Base-by-base conservation (phyloP, 2,329 filamentous ascomycete genomes). In the Nemania serpens region DNA sequence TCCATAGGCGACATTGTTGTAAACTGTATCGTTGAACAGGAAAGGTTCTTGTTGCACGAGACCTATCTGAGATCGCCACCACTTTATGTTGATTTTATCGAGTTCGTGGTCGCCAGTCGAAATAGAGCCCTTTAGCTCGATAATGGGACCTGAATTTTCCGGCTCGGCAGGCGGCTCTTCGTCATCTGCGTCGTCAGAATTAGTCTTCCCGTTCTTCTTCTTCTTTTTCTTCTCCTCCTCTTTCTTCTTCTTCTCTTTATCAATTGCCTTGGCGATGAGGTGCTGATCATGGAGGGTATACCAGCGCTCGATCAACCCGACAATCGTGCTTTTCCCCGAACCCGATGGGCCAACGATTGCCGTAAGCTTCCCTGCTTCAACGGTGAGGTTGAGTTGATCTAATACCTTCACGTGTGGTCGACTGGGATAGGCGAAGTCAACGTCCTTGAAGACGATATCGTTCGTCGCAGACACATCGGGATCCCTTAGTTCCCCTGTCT, bases 271-370 rank as follows among this genome's bases (percentile, higher is more conserved):
- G 13, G 78, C 79, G 29, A 86, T 79, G n/a, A 79, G 67, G 56
- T 82, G 75, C 61, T 86, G 81, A 5, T 82, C 78, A 37, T 81
- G 77, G 0, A 89, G 77, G 2, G 85, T 84, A 70, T 92, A 92
- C 88, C 88, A 92, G 34, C 88, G 79, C 70, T 92, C 86, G 2
- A 92, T 77, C 2, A 93, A 75, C 0, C 87, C 88, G 0, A 91
- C 84, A 25, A 92, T 85, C 0, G 90, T 93, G 52, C 86, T 90
- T 73, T 93, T 93, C 0, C 90, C 90, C 4, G 84, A 87, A 0
- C 90, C 90, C 2, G 87, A 90, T 0, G 88, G 84, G 0, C 90
- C 90, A 18, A 93, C 89, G 17, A 93, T 88, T 2, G 90, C 90
- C 0, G 88, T 91, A 2, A 88, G 82, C 69, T 90, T 89, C 18